These are phyloP conservation scores for Vigna angularis DNA, from an alignment of 306 rosid genomes.

Conservation along the genomic window DNA sequence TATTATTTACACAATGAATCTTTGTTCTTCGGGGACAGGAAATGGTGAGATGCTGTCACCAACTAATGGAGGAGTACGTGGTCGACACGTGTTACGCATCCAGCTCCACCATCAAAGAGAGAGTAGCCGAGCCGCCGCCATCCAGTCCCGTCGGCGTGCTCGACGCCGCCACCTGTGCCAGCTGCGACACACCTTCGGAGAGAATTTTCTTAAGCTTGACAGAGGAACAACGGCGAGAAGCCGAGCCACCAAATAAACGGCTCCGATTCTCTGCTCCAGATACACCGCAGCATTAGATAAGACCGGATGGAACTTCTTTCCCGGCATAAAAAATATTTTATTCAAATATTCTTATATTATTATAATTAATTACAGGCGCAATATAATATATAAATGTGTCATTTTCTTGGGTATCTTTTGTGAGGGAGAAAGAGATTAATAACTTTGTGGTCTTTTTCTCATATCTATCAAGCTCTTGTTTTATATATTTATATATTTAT, in stretches of 20 bases:
- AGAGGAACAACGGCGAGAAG: not conserved
- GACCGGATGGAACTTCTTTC: conserved; percentile 1
- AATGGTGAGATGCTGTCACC: conserved; percentile 83
- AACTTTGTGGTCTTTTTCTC: conserved; percentile 14
- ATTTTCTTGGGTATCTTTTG: conserved; percentile 27
- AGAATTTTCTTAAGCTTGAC: conserved; percentile 30
- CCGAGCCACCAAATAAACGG: conserved; percentile 57
- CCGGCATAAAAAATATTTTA: not conserved
- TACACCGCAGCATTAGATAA: conserved; percentile 49
- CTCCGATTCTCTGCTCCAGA: conserved; percentile 51
- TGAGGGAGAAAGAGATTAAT: conserved; percentile 41
- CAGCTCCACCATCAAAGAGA: conserved; percentile 15
- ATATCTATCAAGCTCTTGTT: not conserved
- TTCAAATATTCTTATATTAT: conserved; percentile 18
- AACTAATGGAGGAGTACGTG: conserved; percentile 75
- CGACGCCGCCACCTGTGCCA: conserved; percentile 63
- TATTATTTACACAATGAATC: conserved; percentile 31
- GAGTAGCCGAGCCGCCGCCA: conserved; percentile 42
- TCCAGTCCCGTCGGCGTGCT: conserved; percentile 77
- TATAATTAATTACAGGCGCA: not conserved
- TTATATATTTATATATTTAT: not conserved
- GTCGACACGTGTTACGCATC: conserved; percentile 66
- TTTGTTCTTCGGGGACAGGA: conserved; percentile 61
- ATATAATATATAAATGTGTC: conserved; percentile 5
- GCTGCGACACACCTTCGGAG: conserved; percentile 68